phyloP scores from a whole-genome alignment of 345 rosid genomes.

The Diplotaxis tenuifolia region DNA sequence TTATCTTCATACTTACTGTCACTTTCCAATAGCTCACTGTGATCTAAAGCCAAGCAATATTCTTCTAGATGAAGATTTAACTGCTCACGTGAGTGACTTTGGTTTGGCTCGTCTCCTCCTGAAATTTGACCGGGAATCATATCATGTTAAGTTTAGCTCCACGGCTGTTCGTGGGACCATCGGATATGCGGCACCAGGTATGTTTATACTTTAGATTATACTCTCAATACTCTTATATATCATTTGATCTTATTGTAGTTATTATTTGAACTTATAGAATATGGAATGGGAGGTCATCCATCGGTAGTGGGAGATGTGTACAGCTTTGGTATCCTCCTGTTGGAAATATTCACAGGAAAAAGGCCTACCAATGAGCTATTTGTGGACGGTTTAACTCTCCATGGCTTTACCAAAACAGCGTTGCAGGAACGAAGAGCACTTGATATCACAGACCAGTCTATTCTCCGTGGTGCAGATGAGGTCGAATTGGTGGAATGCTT shows the following conservation, averaged over 20 bases:
- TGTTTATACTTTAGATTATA: neutral
- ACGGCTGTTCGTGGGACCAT: conserved; percentile 43
- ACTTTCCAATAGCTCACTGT: neutral
- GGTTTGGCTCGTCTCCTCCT: neutral
- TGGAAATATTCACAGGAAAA: conserved; percentile 20
- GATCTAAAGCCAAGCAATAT: conserved; percentile 7
- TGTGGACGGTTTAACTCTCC: conserved; percentile 8
- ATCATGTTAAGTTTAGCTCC: conserved; percentile 33
- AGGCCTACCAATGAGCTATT: conserved; percentile 15
- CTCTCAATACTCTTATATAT: neutral
- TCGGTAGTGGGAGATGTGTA: conserved; percentile 24
- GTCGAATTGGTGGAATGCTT: conserved; percentile 15
- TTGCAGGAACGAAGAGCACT: conserved; percentile 1
- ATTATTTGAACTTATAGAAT: conserved; percentile 21
- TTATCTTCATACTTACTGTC: neutral
- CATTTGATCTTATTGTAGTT: neutral
- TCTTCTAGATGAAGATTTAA: neutral
- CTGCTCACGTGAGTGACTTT: conserved; percentile 3
- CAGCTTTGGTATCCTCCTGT: conserved; percentile 26
- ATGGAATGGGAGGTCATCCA: conserved; percentile 33
- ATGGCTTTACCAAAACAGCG: conserved; percentile 21
- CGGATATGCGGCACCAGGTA: conserved; percentile 49
- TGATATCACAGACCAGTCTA: conserved; percentile 19
- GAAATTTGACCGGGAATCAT: neutral
- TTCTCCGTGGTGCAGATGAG: conserved; percentile 1